A percentile compares a stretch with the other conserved stretches of the same genome.
phyloP scores from a whole-genome alignment of 164 flowering plant genomes.

The Magnolia sinica region DNA sequence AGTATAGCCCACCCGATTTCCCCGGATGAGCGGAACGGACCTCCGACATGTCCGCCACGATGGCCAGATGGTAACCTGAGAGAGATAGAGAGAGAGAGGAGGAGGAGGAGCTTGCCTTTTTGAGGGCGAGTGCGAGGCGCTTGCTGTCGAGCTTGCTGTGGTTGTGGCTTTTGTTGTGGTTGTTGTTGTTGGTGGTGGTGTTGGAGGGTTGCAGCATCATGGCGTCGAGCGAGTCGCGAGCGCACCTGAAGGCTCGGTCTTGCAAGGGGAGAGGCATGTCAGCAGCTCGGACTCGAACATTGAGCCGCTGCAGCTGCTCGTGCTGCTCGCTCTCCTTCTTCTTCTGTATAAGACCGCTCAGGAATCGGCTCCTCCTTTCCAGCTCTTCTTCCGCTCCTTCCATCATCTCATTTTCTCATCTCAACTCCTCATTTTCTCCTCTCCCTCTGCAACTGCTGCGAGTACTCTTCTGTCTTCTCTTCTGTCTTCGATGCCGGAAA shows the following conservation, averaged over 20 bases:
- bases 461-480: background rate
- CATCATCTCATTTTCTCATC: constrained; percentile 12
- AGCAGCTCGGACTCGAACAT: constrained; percentile 70
- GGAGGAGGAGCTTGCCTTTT: constrained; percentile 46
- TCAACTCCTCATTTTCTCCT: background rate
- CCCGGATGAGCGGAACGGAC: background rate
- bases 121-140: constrained; percentile 84
- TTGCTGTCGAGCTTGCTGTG: constrained; percentile 70
- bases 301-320: constrained; percentile 39
- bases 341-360: constrained; percentile 73
- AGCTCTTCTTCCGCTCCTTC: constrained; percentile 80
- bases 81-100: background rate
- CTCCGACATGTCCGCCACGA: background rate
- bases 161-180: background rate
- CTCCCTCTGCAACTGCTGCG: background rate
- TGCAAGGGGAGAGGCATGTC: constrained; percentile 80
- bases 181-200: background rate
- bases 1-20: background rate
- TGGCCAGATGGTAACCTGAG: background rate
- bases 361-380: constrained; percentile 81
- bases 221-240: constrained; percentile 63
- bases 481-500: background rate
- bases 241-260: constrained; percentile 61
- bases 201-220: constrained; percentile 27
- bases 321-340: constrained; percentile 64